phyloP scores from a whole-genome alignment of 1,284 basidiomycete species.

The Earliella scabrosa region DNA sequence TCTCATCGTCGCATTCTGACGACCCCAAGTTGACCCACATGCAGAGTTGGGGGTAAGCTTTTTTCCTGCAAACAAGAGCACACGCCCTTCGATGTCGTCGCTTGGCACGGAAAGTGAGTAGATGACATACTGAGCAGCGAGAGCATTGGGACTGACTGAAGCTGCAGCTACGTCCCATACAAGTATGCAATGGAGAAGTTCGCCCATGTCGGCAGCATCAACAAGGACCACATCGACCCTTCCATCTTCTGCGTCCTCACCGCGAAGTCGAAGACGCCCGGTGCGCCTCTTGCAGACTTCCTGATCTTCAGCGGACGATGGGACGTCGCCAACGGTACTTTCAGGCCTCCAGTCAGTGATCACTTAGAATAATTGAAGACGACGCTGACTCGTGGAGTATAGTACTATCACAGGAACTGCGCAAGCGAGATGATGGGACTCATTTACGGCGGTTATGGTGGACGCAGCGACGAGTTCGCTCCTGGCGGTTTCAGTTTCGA shows the following conservation, averaged over 20 bases:
- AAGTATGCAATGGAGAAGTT: slow-evolving; percentile 75
- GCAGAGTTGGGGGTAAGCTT: slow-evolving; percentile 59
- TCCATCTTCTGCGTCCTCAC: slow-evolving; percentile 70
- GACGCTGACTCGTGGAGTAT: neutral
- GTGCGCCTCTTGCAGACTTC: slow-evolving; percentile 63
- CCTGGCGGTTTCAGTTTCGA: slow-evolving; percentile 66
- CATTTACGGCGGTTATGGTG: slow-evolving; percentile 61
- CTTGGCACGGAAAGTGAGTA: slow-evolving; percentile 68
- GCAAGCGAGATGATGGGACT: slow-evolving; percentile 66
- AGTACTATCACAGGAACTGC: slow-evolving; percentile 72
- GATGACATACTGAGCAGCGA: neutral
- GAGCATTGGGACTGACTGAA: no score
- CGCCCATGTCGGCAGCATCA: slow-evolving; percentile 66
- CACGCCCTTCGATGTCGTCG: slow-evolving; percentile 77
- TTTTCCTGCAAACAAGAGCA: slow-evolving; percentile 64
- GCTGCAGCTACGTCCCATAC: slow-evolving; percentile 67
- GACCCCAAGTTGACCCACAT: slow-evolving; percentile 4
- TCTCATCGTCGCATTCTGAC: no score
- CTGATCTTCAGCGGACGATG: slow-evolving; percentile 66
- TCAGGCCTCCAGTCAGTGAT: slow-evolving; percentile 42
- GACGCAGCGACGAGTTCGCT: slow-evolving; percentile 61
- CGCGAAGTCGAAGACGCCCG: slow-evolving; percentile 60
- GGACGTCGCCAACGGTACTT: slow-evolving; percentile 60
- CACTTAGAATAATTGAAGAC: neutral
- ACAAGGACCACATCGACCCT: slow-evolving; percentile 67